A percentile compares a stretch with the other conserved stretches of the same genome.
These are phyloP conservation scores for Xylaria sp. DNA, from an alignment of 2,329 filamentous ascomycete species.

Conservation along the genomic window DNA sequence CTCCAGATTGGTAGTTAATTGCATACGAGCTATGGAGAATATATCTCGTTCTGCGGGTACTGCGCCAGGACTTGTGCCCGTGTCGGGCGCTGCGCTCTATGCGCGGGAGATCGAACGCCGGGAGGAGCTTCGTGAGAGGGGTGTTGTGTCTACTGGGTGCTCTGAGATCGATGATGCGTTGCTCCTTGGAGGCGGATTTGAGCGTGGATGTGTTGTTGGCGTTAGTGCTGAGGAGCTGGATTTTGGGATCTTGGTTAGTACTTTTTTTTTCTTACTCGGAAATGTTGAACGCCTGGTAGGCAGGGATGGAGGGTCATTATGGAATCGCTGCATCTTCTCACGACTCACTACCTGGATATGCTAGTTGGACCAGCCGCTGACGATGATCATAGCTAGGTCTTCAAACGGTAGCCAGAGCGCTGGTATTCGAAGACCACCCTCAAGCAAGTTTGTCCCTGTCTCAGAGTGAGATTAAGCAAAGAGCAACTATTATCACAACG, in stretches of 20 bases:
- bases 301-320: too few relatives aligned
- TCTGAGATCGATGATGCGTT: conserved; percentile 55
- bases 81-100: conserved; percentile 52
- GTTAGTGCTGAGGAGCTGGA: conserved; percentile 59
- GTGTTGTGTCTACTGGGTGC: conserved; percentile 51
- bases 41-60: not conserved
- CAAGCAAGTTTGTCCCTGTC: not conserved
- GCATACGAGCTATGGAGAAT: not conserved
- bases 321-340: not conserved
- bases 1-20: not conserved
- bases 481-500: conserved; percentile 56
- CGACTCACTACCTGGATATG: not conserved
- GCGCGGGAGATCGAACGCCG: conserved; percentile 47
- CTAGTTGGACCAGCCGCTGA: not conserved
- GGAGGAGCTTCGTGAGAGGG: conserved; percentile 39
- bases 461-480: not conserved
- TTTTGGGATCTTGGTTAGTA: conserved; percentile 54
- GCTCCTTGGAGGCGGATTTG: conserved; percentile 52
- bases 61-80: conserved; percentile 41
- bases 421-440: conserved; percentile 39
- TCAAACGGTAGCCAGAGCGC: conserved; percentile 51
- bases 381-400: conserved; percentile 47
- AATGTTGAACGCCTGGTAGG: not conserved
- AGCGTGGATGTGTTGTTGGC: conserved; percentile 59
- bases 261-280: not conserved